Evolutionary conservation across 768 basidiomycete species (phyloP), one percentile per base, ranked within the genome.

Genomic region (Cantharellus anzutake): DNA sequence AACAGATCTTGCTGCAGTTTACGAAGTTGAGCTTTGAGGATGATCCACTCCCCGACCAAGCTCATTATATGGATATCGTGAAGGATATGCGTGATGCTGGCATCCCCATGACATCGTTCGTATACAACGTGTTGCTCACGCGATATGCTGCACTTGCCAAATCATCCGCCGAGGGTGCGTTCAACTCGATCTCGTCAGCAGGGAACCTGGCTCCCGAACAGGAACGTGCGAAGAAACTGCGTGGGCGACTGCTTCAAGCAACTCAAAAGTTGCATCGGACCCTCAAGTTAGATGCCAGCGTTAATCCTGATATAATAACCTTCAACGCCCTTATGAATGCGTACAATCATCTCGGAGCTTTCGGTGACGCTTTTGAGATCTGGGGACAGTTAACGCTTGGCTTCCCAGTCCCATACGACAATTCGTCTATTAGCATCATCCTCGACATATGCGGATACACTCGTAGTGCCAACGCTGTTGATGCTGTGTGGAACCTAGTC

Each of bases 241-340:
- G 63, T 16, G 60, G 67, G 11, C 52, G 52, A 7, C 7, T 55
- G 11, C 35, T 55, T 37, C 11, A 55, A 7, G 52, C 52, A 37
- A 37, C 35, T 7, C 14, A 55, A 37, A 11, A 81, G 4, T 75
- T 82, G 4, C 88, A 93, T 68, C 79, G 85, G 61, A 73, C 80
- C 60, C 75, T 94, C 66, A 82, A 80, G n/a, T 73, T 92, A 48
- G 88, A 92, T 66, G 75, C 83, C 11, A 76, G 79, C n/a, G 70
- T 92, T 60, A 76, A 82, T 4, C 84, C 88, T 2, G 83, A 90
- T 64, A 70, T 73, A 7, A 69, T 73, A 2, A 73, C 90, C 7
- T 82, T 85, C 77, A 93, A 91, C 67, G 80, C 86, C 65, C 72
- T 96, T 62, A 88, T 96, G 85, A 80, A 88, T 68, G 82, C 87